Percentiles rank a stretch among this genome's conserved stretches.
Conservation (phyloP, 805 yeast genomes). For the Saccharomycodes ludwigii region DNA sequence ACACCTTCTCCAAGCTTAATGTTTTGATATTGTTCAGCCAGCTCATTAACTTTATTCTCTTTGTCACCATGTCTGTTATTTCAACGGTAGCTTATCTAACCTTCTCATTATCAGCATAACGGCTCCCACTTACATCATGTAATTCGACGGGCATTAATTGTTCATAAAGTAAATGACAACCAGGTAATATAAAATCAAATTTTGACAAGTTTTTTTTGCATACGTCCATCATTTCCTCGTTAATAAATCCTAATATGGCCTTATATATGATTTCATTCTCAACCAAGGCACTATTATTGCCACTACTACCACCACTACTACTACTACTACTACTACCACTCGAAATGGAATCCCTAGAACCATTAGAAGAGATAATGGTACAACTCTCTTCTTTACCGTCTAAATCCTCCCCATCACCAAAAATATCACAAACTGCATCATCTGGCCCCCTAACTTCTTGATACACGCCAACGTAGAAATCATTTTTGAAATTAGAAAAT, state of each 20-base stretch:
- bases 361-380: slow-evolving; percentile 1
- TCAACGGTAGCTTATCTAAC: too few species aligned
- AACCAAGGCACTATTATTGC: slow-evolving; percentile 4
- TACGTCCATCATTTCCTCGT: slow-evolving; percentile 17
- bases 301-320: slow-evolving; percentile 6
- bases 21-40: too few species aligned
- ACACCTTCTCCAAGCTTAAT: too few species aligned
- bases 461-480: slow-evolving; percentile 25
- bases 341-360: neutral
- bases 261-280: slow-evolving; percentile 17
- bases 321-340: neutral
- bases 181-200: neutral
- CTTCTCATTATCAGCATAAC: too few species aligned
- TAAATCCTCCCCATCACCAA: neutral
- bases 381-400: slow-evolving; percentile 2
- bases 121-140: too few species aligned
- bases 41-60: too few species aligned
- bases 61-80: too few species aligned
- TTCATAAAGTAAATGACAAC: neutral
- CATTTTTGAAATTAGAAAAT: too few species aligned
- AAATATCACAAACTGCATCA: slow-evolving; percentile 2
- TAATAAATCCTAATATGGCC: slow-evolving; percentile 24
- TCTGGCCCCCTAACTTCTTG: slow-evolving; percentile 15
- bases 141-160: too few species aligned
- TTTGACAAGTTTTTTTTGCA: slow-evolving; percentile 12